A percentile compares a stretch with the other conserved stretches of the same genome.
These are phyloP conservation scores for Tetratostichococcus sp. DNA, from an alignment of 139 green algal genomes.

Conservation along the genomic window DNA sequence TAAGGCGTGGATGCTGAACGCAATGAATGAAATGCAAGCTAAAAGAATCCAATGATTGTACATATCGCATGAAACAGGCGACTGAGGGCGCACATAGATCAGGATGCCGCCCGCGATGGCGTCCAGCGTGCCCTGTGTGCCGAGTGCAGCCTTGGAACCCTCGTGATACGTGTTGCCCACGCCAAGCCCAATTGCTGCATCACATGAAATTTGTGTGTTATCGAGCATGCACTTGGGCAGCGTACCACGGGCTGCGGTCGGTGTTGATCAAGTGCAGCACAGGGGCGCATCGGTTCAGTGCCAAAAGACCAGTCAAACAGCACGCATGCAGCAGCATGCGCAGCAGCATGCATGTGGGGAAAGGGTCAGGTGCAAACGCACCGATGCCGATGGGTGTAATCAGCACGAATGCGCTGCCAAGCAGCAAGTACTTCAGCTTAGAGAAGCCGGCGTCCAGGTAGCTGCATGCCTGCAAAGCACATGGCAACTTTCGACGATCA, in stretches of 20 bases:
- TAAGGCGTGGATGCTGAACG: no score
- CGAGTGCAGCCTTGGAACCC: not conserved
- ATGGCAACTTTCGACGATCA: no score
- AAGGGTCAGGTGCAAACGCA: not conserved
- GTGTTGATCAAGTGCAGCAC: no score
- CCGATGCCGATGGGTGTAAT: not conserved
- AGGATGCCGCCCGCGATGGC: not conserved
- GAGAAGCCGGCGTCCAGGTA: not conserved
- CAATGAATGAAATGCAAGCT: no score
- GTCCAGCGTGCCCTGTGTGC: not conserved
- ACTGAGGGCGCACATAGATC: not conserved
- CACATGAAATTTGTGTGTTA: not conserved
- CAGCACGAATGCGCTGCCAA: not conserved
- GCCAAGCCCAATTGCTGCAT: not conserved
- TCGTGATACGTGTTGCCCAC: not conserved
- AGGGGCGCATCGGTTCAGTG: no score
- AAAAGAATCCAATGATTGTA: no score
- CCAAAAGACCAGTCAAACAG: no score
- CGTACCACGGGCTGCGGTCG: no score
- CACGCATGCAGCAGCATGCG: no score
- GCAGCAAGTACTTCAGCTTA: not conserved
- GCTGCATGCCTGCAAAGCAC: not conserved
- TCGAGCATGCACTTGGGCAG: no score
- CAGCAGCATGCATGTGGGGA: no score
- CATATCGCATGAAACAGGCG: no score